These are phyloP conservation scores for Cornus florida DNA, from an alignment of 148 eudicot species.

Conservation along the genomic window DNA sequence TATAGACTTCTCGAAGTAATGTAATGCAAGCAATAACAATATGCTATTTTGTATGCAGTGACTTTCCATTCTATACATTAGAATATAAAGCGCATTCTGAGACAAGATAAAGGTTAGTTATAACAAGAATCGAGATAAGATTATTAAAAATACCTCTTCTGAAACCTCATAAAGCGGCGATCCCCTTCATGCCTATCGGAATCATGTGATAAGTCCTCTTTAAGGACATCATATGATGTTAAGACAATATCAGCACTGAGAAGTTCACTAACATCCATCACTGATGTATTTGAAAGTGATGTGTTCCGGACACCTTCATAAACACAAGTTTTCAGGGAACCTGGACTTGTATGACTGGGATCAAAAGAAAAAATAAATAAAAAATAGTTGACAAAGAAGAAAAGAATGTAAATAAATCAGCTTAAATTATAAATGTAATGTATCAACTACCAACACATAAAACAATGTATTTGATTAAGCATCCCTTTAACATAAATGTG, in stretches of 20 bases:
- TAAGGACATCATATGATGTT: conserved; percentile 91
- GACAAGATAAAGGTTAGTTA: not conserved
- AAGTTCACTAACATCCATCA: conserved; percentile 54
- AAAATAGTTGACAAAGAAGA: not conserved
- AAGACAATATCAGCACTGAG: conserved; percentile 80
- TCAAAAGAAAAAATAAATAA: conserved; percentile 17
- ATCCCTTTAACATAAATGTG: too few relatives aligned
- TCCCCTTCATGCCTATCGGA: conserved; percentile 96
- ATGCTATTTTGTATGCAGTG: not conserved
- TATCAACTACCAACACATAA: not conserved
- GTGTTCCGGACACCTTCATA: conserved; percentile 85
- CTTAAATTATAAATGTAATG: conserved; percentile 5
- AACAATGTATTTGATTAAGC: not conserved
- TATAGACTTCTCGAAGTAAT: not conserved
- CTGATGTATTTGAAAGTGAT: conserved; percentile 48
- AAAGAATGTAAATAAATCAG: not conserved
- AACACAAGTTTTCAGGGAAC: conserved; percentile 68
- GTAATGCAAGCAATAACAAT: not conserved
- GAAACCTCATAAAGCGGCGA: conserved; percentile 81
- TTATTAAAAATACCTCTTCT: conserved; percentile 58
- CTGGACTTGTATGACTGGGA: conserved; percentile 82
- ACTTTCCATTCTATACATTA: not conserved
- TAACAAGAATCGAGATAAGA: not conserved
- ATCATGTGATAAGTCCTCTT: conserved; percentile 89
- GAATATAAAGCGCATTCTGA: not conserved